Evolutionary conservation across 2,329 filamentous ascomycete genomes (phyloP).

Genomic region (Ceratocystis cacaofunesta): DNA sequence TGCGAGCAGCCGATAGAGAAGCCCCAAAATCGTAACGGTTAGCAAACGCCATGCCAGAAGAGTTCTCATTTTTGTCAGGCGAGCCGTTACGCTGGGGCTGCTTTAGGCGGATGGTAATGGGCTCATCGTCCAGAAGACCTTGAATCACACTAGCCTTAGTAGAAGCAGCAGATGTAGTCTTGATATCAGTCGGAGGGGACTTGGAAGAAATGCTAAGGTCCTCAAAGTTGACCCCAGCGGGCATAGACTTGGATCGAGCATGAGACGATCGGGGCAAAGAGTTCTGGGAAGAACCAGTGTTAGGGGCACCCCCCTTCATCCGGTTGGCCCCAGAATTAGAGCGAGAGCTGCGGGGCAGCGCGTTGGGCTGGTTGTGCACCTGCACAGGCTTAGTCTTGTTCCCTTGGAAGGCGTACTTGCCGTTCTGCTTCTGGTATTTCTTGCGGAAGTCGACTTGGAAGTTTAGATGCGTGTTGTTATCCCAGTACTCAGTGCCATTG

Average conservation of each 20-base stretch:
- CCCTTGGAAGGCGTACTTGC: slow-evolving; percentile 39
- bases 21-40: slow-evolving; percentile 92
- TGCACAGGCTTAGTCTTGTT: slow-evolving; percentile 15
- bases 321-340: slow-evolving; percentile 21
- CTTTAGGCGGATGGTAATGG: slow-evolving; percentile 52
- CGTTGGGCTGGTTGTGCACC: slow-evolving; percentile 4
- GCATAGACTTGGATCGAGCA: slow-evolving; percentile 39
- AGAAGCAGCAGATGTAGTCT: neutral
- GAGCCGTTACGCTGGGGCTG: slow-evolving; percentile 38
- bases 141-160: slow-evolving; percentile 30
- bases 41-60: slow-evolving; percentile 46
- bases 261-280: slow-evolving; percentile 13
- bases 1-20: slow-evolving; percentile 73
- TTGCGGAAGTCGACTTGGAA: slow-evolving; percentile 90
- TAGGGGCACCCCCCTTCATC: slow-evolving; percentile 22
- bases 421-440: slow-evolving; percentile 49
- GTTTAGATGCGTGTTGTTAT: slow-evolving; percentile 77
- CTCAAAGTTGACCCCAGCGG: slow-evolving; percentile 47
- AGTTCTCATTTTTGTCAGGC: slow-evolving; percentile 14
- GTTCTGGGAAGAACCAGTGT: neutral
- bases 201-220: neutral
- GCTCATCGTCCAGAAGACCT: slow-evolving; percentile 39
- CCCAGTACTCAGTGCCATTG: slow-evolving; percentile 78
- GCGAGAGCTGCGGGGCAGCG: slow-evolving; percentile 52
- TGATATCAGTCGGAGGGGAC: neutral